Percentiles rank a stretch among this genome's conserved stretches.
These are phyloP conservation scores for Cyberlindnera mrakii DNA, from an alignment of 805 yeast genomes.

Conservation along the genomic window DNA sequence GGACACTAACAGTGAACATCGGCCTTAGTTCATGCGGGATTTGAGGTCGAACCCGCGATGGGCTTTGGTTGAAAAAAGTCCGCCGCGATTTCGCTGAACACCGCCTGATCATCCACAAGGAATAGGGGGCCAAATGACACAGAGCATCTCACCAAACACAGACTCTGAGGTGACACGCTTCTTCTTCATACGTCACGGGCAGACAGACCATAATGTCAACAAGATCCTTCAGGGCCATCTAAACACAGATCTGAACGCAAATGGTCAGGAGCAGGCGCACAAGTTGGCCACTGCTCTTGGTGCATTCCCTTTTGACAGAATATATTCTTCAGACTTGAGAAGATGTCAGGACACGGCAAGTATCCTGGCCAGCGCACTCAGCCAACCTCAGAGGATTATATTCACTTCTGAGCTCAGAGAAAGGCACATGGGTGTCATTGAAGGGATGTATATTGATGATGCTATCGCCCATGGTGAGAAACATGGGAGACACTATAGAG, in stretches of 20 bases:
- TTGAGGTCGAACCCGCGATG: too few species aligned
- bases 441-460: constrained; percentile 65
- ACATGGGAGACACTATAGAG: constrained; percentile 50
- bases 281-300: constrained; percentile 41
- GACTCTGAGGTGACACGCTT: constrained; percentile 33
- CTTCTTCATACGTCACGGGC: constrained; percentile 77
- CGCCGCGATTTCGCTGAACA: too few species aligned
- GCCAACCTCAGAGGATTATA: constrained; percentile 20
- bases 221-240: constrained; percentile 77
- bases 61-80: too few species aligned
- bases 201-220: constrained; percentile 64
- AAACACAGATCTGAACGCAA: constrained; percentile 56
- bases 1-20: too few species aligned
- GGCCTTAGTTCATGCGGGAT: too few species aligned
- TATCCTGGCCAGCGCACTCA: constrained; percentile 29
- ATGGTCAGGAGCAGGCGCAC: constrained; percentile 57
- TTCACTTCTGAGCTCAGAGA: constrained; percentile 53
- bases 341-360: constrained; percentile 58
- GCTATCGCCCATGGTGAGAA: constrained; percentile 47
- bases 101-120: too few species aligned
- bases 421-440: constrained; percentile 70
- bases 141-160: constrained; percentile 9
- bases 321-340: constrained; percentile 35
- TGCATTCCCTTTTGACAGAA: constrained; percentile 25
- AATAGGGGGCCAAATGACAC: constrained; percentile 1